These are phyloP conservation scores for Iberis pinnata DNA, from an alignment of 345 rosid genomes.

Conservation along the genomic window DNA sequence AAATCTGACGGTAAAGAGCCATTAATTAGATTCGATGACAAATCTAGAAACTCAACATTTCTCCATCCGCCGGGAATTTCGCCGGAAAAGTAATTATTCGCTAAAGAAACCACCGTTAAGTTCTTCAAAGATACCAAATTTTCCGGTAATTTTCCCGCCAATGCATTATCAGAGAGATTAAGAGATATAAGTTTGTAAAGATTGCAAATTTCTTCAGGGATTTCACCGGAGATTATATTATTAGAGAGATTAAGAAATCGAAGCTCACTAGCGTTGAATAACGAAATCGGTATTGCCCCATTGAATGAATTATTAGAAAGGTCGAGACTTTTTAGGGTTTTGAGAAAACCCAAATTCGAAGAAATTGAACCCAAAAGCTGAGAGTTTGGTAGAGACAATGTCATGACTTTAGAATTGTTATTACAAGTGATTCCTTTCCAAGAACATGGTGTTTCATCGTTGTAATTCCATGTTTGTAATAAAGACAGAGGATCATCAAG, in stretches of 20 bases:
- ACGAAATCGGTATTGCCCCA: constrained; percentile 23
- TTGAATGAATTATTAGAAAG: constrained; percentile 33
- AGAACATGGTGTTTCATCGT: constrained; percentile 57
- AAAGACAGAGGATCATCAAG: constrained; percentile 51
- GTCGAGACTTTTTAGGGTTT: constrained; percentile 47
- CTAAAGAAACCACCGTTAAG: constrained; percentile 48
- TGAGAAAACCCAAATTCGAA: constrained; percentile 53
- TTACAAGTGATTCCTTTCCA: constrained; percentile 72
- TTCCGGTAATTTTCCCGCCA: constrained; percentile 62
- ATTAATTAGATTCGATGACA: constrained; percentile 68
- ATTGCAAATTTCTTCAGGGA: constrained; percentile 16
- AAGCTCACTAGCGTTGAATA: constrained; percentile 23
- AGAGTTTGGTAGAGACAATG: constrained; percentile 54
- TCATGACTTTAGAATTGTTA: constrained; percentile 38
- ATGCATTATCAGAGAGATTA: constrained; percentile 64
- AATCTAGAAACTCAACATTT: constrained; percentile 47
- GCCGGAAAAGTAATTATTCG: constrained; percentile 55
- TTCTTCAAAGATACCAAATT: constrained; percentile 36
- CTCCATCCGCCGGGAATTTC: constrained; percentile 45
- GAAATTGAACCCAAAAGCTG: constrained; percentile 66
- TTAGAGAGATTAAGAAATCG: constrained; percentile 15
- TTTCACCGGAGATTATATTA: constrained; percentile 30
- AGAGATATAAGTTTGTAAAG: constrained; percentile 23
- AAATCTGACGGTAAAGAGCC: constrained; percentile 69
- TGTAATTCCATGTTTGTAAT: constrained; percentile 50